These are phyloP conservation scores for Hypericum androsaemum DNA, from an alignment of 345 rosid species.

Conservation along the genomic window DNA sequence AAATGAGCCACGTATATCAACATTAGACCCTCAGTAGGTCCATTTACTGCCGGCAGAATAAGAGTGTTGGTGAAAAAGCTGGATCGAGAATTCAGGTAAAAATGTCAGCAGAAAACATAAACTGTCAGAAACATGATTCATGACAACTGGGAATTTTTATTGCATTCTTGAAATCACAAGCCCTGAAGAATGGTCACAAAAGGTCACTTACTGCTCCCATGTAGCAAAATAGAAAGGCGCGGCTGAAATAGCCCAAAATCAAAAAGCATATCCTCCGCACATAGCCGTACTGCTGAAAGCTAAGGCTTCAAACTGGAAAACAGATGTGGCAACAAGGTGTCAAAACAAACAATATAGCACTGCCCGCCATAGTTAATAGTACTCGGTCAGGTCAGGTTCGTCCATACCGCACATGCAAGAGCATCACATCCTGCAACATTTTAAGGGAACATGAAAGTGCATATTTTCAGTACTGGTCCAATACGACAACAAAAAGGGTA, in stretches of 20 bases:
- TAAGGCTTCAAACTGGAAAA: slow-evolving; percentile 65
- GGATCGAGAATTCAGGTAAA: slow-evolving; percentile 15
- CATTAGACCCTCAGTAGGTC: slow-evolving; percentile 96
- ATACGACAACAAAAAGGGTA: not conserved
- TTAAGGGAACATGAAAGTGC: slow-evolving; percentile 5
- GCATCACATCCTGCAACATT: slow-evolving; percentile 89
- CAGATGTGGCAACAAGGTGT: slow-evolving; percentile 3
- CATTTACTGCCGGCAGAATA: slow-evolving; percentile 84
- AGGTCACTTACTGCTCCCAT: slow-evolving; percentile 83
- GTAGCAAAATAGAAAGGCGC: slow-evolving; percentile 90
- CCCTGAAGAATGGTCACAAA: slow-evolving; percentile 2
- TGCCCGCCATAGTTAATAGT: no score
- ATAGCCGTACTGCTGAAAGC: slow-evolving; percentile 91
- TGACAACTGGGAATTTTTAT: not conserved
- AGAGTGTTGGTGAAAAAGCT: slow-evolving; percentile 92
- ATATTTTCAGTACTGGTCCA: slow-evolving; percentile 15
- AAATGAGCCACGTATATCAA: slow-evolving; percentile 69
- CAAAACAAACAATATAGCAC: not conserved
- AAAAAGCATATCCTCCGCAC: slow-evolving; percentile 85
- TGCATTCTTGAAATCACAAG: not conserved
- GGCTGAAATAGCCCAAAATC: slow-evolving; percentile 96
- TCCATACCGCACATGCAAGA: slow-evolving; percentile 93
- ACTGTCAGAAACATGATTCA: no score
- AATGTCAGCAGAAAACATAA: slow-evolving; percentile 9
- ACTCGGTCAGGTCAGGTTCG: not conserved